Evolutionary conservation across 2,329 filamentous ascomycete genomes (phyloP), one percentile per base, ranked within the genome.

Genomic region (Helotiales sp.): DNA sequence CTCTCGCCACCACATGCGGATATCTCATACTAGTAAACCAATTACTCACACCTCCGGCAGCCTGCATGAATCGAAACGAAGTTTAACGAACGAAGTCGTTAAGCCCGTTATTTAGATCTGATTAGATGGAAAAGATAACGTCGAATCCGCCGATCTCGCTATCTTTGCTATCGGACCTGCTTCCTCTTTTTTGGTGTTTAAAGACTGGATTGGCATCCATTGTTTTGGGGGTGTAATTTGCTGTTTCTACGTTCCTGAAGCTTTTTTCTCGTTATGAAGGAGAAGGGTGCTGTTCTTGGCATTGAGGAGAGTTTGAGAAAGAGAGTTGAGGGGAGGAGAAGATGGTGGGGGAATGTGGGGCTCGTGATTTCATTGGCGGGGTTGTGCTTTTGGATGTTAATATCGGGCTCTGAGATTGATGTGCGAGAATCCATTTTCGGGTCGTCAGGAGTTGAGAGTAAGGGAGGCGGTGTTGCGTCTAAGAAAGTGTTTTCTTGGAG

Each of bases 71-170:
- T n/a, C n/a, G n/a, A n/a, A n/a, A n/a, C n/a, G n/a, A n/a, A n/a
- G n/a, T n/a, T n/a, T n/a, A n/a, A n/a, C n/a, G 13, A 24, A 27
- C 22, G 8, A 44, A 12, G 15, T 27, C 5, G 40, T 27, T 25
- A 44, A 44, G 27, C 5, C 5, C 22, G 19, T 10, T 19, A 22
- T 19, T 22, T 9, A 40, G 36, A 44, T 44, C 40, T 25, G 40
- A 44, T 44, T 44, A 44, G 40, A 44, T 44, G 40, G 40, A 44
- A 25, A 44, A 44, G 40, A 44, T 44, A 44, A 40, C n/a, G 17
- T 40, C 36, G 24, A 22, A 3, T 5, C 36, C 5, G 36, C 36
- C 36, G 36, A 40, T 40, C 36, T 25, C 22, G 40, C 40, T 44
- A 44, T 44, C 40, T 44, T 44, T 12, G 40, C 40, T 44, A 44